Percentiles rank a stretch among this genome's conserved stretches.
Conservation (phyloP, 495 filamentous ascomycete genomes). For the Sphaerosporella brunnea region DNA sequence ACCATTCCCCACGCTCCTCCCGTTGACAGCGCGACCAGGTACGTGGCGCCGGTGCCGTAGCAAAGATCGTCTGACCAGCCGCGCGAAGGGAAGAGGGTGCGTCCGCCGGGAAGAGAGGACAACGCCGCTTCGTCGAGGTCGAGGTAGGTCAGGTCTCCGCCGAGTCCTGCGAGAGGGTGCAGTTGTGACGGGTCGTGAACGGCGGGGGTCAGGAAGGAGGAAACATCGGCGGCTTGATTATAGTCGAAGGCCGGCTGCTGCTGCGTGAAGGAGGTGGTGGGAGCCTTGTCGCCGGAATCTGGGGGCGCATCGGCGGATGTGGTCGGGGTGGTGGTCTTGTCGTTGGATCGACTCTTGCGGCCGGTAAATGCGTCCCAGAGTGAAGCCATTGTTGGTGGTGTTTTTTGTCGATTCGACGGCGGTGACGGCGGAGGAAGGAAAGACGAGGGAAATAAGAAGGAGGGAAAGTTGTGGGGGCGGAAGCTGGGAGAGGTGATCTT, state of each 20-base stretch:
- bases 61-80: slow-evolving; percentile 97
- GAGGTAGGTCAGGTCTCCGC: slow-evolving; percentile 84
- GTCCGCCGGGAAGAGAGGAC: slow-evolving; percentile 68
- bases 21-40: slow-evolving; percentile 65
- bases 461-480: no score
- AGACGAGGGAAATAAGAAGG: no score
- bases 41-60: slow-evolving; percentile 89
- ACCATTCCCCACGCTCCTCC: slow-evolving; percentile 82
- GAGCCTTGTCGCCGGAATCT: slow-evolving; percentile 18
- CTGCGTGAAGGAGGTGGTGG: slow-evolving; percentile 15
- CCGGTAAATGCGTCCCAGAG: slow-evolving; percentile 21
- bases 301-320: slow-evolving; percentile 7
- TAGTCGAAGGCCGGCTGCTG: slow-evolving; percentile 11
- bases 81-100: slow-evolving; percentile 74
- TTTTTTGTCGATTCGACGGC: no score
- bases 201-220: slow-evolving; percentile 24
- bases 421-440: no score
- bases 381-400: slow-evolving; percentile 12
- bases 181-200: slow-evolving; percentile 69
- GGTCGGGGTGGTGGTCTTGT: not conserved
- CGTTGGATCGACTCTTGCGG: slow-evolving; percentile 3
- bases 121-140: slow-evolving; percentile 81
- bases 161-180: slow-evolving; percentile 85
- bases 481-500: no score
- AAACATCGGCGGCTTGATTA: slow-evolving; percentile 7